Evolutionary conservation across 2,329 filamentous ascomycete species (phyloP).

Genomic region (Phoma sp.): DNA sequence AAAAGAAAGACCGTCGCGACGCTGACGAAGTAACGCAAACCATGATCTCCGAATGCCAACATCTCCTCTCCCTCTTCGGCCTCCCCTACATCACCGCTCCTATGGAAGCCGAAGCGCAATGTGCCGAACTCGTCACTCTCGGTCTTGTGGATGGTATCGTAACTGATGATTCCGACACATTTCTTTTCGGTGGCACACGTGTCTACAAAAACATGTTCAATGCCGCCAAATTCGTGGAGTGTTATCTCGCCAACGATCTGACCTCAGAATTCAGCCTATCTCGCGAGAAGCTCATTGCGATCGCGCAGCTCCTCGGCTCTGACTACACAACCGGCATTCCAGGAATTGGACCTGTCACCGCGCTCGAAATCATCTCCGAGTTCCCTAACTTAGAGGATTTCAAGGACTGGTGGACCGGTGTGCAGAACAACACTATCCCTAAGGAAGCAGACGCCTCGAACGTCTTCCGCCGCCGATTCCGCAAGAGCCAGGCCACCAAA

Average conservation of each 20-base stretch:
- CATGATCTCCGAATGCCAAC: conserved; percentile 95
- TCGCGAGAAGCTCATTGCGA: conserved; percentile 83
- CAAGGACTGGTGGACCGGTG: conserved; percentile 82
- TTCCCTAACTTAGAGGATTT: conserved; percentile 81
- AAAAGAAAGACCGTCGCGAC: conserved; percentile 94
- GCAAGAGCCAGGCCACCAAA: conserved; percentile 77
- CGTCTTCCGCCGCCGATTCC: conserved; percentile 84
- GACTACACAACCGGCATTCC: conserved; percentile 95
- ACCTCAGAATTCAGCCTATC: conserved; percentile 89
- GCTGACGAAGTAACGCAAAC: conserved; percentile 96
- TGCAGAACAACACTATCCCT: conserved; percentile 71
- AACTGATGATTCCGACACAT: conserved; percentile 95
- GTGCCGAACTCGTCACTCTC: conserved; percentile 84
- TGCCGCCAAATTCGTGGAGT: conserved; percentile 96
- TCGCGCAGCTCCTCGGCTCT: conserved; percentile 89
- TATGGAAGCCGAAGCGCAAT: conserved; percentile 99
- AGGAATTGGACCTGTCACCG: conserved; percentile 91
- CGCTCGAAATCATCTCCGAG: conserved; percentile 91
- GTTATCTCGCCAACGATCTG: conserved; percentile 83
- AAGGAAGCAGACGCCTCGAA: conserved; percentile 63
- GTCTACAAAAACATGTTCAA: conserved; percentile 99
- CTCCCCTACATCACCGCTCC: conserved; percentile 96
- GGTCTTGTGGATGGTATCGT: conserved; percentile 96
- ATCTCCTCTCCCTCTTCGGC: conserved; percentile 86
- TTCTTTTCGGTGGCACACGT: conserved; percentile 92